Conservation (phyloP, 805 yeast genomes). For the Candida krabiensis region DNA sequence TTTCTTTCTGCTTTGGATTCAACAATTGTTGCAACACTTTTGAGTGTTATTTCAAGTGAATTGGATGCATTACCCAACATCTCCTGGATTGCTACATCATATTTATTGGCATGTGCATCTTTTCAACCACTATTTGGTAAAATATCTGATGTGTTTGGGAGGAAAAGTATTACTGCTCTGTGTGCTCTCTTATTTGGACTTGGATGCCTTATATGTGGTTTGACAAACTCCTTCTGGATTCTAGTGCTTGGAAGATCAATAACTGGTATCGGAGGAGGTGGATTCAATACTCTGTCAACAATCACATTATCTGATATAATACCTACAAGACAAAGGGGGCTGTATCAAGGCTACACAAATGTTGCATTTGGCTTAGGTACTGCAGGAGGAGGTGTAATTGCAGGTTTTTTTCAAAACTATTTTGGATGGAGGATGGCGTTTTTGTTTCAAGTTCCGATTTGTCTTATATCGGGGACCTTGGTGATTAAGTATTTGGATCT, state of each 20-base stretch:
- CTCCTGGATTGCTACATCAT: slow-evolving; percentile 45
- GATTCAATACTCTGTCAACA: slow-evolving; percentile 72
- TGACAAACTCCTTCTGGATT: slow-evolving; percentile 40
- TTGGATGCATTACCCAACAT: slow-evolving; percentile 42
- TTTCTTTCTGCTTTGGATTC: slow-evolving; percentile 52
- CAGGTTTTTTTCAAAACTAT: slow-evolving; percentile 52
- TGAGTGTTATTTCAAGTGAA: slow-evolving; percentile 53
- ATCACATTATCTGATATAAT: slow-evolving; percentile 77
- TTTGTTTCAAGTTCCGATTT: slow-evolving; percentile 51
- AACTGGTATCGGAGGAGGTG: slow-evolving; percentile 90
- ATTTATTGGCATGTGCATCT: slow-evolving; percentile 44
- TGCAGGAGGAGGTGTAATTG: slow-evolving; percentile 65
- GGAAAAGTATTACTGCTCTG: slow-evolving; percentile 38
- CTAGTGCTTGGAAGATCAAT: slow-evolving; percentile 61
- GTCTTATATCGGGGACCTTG: slow-evolving; percentile 40
- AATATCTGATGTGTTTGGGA: slow-evolving; percentile 53
- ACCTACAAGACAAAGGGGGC: slow-evolving; percentile 72
- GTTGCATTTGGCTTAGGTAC: slow-evolving; percentile 77
- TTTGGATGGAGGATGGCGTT: slow-evolving; percentile 72
- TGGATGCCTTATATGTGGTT: slow-evolving; percentile 44
- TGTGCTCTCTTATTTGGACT: slow-evolving; percentile 34
- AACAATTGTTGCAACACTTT: slow-evolving; percentile 54
- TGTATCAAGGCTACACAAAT: slow-evolving; percentile 82
- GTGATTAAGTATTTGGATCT: slow-evolving; percentile 38
- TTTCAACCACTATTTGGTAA: slow-evolving; percentile 59